These are phyloP conservation scores for Glomus cerebriforme DNA, from an alignment of 192 early-diverging fungal genomes.

Conservation along the genomic window DNA sequence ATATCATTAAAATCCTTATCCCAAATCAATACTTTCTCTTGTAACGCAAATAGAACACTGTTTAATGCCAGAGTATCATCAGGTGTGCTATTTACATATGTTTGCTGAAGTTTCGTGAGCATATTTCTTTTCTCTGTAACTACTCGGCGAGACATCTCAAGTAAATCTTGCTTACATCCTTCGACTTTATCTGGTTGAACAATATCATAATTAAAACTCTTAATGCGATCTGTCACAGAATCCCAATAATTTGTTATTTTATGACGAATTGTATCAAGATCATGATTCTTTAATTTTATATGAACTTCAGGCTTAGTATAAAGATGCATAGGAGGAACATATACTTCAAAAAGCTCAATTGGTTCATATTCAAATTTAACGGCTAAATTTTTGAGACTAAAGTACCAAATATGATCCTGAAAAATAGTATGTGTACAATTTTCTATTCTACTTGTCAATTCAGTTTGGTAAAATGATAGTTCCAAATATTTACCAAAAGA, in stretches of 20 bases:
- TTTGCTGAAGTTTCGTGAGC: conserved; percentile 84
- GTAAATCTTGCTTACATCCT: conserved; percentile 68
- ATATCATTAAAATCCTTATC: conserved; percentile 83
- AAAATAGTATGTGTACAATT: conserved; percentile 84
- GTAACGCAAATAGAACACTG: conserved; percentile 71
- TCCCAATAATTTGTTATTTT: conserved; percentile 84
- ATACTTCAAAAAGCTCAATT: conserved; percentile 73
- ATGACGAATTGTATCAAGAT: conserved; percentile 66
- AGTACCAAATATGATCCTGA: conserved; percentile 83
- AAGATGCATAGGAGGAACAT: conserved; percentile 68
- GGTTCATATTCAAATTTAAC: conserved; percentile 78
- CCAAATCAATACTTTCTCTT: conserved; percentile 82
- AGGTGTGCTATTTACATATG: conserved; percentile 70
- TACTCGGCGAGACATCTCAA: conserved; percentile 70
- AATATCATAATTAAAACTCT: conserved; percentile 77
- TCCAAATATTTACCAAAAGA: conserved; percentile 99
- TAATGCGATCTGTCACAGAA: conserved; percentile 80
- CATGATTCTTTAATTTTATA: conserved; percentile 71
- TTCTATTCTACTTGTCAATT: conserved; percentile 63
- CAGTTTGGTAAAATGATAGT: conserved; percentile 80
- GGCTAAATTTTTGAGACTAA: conserved; percentile 73
- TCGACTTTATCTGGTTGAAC: conserved; percentile 72
- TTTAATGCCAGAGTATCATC: conserved; percentile 84
- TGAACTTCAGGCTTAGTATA: conserved; percentile 61
- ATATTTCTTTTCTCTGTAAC: conserved; percentile 78